phyloP scores from a whole-genome alignment of 1,284 basidiomycete genomes.

The Sporisorium exsertum region DNA sequence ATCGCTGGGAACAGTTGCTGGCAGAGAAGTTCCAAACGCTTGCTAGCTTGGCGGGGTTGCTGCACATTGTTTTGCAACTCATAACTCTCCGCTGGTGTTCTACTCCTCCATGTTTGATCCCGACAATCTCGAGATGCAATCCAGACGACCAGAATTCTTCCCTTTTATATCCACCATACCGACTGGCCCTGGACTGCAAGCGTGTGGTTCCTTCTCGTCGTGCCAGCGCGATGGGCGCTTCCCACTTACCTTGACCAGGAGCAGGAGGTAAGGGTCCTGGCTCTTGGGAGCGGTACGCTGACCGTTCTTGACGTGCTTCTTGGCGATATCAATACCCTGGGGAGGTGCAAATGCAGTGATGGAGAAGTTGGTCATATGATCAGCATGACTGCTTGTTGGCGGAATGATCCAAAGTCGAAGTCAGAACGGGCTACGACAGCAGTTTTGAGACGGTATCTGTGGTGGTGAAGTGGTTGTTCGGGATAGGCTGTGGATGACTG shows the following conservation, averaged over 20 bases:
- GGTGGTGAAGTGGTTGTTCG: background rate
- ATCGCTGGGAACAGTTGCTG: background rate
- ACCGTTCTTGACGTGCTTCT: conserved; percentile 99
- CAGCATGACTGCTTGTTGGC: conserved; percentile 18
- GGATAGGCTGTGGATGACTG: background rate
- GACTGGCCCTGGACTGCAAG: background rate
- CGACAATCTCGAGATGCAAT: background rate
- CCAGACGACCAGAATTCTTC: background rate
- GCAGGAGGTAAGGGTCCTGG: conserved; percentile 98
- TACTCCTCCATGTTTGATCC: background rate
- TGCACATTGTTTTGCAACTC: background rate
- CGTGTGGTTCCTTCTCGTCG: background rate
- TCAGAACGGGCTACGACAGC: conserved; percentile 4
- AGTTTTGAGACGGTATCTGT: conserved; percentile 12
- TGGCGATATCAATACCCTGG: conserved; percentile 96
- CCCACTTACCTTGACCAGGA: conserved; percentile 89
- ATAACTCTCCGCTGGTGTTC: background rate
- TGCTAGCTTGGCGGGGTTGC: background rate
- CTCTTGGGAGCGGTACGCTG: conserved; percentile 94
- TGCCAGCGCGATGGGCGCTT: background rate
- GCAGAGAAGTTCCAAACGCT: conserved; percentile 1
- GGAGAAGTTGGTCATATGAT: conserved; percentile 9
- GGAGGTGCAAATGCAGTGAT: conserved; percentile 75
- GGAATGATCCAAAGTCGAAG: background rate
- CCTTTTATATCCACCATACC: background rate